Conservation (phyloP, 306 rosid species). For the Cyclanthera cordifolia region DNA sequence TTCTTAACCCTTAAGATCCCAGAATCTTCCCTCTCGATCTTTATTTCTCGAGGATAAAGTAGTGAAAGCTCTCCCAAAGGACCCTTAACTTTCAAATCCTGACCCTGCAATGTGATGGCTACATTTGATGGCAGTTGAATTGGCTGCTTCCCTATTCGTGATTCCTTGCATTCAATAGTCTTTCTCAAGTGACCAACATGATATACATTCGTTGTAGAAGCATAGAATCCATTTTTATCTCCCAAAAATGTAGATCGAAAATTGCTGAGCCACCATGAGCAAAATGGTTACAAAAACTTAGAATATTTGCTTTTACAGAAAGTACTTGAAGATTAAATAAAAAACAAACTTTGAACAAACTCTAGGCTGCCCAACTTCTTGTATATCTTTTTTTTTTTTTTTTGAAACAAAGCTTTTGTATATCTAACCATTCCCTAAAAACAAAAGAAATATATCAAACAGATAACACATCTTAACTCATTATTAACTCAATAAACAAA, state of each 20-base stretch:
- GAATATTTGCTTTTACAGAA: background rate
- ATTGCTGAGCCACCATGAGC: conserved; percentile 47
- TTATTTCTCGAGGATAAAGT: conserved; percentile 70
- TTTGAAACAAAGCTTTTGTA: too few relatives aligned
- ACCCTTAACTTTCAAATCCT: conserved; percentile 65
- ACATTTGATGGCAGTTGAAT: conserved; percentile 62
- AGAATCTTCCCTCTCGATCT: conserved; percentile 50
- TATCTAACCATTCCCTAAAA: background rate
- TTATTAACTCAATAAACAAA: background rate
- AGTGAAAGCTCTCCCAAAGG: conserved; percentile 78
- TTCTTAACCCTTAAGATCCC: conserved; percentile 46
- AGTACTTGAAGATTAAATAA: background rate
- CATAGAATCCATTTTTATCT: conserved; percentile 32
- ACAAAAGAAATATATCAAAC: background rate
- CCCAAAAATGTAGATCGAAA: conserved; percentile 60
- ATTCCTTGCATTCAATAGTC: conserved; percentile 71
- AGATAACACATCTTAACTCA: background rate
- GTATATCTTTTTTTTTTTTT: too few relatives aligned
- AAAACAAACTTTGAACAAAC: background rate
- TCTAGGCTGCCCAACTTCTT: background rate
- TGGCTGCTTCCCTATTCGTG: conserved; percentile 88
- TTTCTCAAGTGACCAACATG: conserved; percentile 38
- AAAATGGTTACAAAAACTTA: conserved; percentile 11
- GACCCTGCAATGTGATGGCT: conserved; percentile 60
- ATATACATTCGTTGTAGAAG: conserved; percentile 27